Conservation (phyloP, 768 basidiomycete species). For the Astraeus odoratus region DNA sequence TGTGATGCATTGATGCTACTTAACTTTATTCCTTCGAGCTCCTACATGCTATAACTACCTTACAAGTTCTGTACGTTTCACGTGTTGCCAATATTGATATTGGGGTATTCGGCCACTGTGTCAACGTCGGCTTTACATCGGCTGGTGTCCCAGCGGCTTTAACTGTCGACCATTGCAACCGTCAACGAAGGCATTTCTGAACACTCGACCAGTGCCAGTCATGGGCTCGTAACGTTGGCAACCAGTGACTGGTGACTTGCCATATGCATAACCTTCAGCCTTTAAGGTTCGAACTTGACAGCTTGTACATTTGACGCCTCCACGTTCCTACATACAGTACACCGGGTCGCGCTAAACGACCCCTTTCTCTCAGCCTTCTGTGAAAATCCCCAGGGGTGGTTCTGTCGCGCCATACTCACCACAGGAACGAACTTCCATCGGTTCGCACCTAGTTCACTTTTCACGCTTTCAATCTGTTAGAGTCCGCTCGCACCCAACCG, state of each 20-base stretch:
- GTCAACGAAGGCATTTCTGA: too few species aligned
- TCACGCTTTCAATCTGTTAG: too few species aligned
- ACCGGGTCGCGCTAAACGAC: neutral
- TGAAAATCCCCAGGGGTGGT: neutral
- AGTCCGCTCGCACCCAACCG: too few species aligned
- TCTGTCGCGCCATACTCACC: neutral
- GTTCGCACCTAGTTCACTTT: too few species aligned
- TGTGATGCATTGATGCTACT: neutral
- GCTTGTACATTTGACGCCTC: neutral
- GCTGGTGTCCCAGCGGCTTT: too few species aligned
- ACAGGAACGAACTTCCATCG: neutral
- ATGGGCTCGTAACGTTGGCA: neutral
- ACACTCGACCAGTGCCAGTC: too few species aligned
- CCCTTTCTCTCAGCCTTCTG: neutral
- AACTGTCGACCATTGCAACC: too few species aligned
- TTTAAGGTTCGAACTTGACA: neutral
- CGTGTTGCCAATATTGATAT: neutral
- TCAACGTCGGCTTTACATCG: too few species aligned
- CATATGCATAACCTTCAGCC: neutral
- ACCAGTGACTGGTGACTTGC: neutral
- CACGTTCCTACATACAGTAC: neutral
- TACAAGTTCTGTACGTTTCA: slow-evolving; percentile 11
- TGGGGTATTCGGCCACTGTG: too few species aligned
- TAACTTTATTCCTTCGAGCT: slow-evolving; percentile 11
- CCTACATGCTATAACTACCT: slow-evolving; percentile 18